Evolutionary conservation across 192 early-diverging fungal genomes (phyloP), one percentile per base, ranked within the genome.

Genomic region (Spizellomyces punctatus): DNA sequence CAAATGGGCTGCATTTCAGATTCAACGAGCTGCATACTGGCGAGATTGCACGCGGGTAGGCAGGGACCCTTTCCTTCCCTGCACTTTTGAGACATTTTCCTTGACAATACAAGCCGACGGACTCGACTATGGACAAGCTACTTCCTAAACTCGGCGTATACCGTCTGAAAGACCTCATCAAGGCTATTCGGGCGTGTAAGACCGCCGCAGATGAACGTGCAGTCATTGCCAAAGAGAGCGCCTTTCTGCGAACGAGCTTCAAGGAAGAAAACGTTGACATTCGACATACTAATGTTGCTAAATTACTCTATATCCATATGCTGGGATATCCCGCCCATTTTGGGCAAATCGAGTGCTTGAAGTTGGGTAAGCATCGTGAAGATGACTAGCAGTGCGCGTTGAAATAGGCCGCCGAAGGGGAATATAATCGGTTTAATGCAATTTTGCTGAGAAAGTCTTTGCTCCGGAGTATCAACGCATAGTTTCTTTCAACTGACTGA

Each of bases 301-400:
- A 99, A 80, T 83, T 99, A 72, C 85, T 99, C 10, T 99, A 99
- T 73, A 97, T 99, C 66, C 94, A 97, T 75, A 93, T 99, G 93
- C 88, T 99, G 17, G 95, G 98, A 17, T 98, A 97, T 72, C 95
- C 96, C 43, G 98, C 96, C 36, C 98, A 98, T 77, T 99, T 98
- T 81, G 98, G 98, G 21, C 98, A 99, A 83, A 96, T 99, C 52
- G 98, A 99, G 78, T 99, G 98, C 76, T 81, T 99, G 45, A 99
- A 99, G 81, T 81, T 99, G 52, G 87, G 87, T 88, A 72, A 5
- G 79, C 52, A 8, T 22, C 17, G 14, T 45, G 17, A 17, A 41
- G 8, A 21, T 78, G 27, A 36, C 27, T 2, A 36, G 27, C 27
- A 3, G 27, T 36, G 27, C 27, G 27, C 27, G 27, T 36, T 36